These are phyloP conservation scores for Lachnellula arida DNA, from an alignment of 2,329 filamentous ascomycete genomes.

Conservation along the genomic window DNA sequence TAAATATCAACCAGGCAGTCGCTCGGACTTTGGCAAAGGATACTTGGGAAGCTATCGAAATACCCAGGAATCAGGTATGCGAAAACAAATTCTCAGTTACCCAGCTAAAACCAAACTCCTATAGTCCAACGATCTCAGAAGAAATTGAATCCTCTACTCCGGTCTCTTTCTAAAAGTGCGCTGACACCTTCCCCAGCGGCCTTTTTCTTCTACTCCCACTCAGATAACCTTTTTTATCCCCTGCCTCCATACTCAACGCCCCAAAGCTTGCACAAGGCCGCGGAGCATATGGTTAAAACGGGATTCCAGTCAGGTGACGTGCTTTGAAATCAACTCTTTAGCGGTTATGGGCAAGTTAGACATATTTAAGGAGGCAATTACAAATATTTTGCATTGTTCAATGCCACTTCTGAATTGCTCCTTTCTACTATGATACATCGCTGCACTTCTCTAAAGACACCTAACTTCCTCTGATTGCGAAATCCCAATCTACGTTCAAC, in stretches of 20 bases:
- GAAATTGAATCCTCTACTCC: too few relatives aligned
- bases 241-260: too few relatives aligned
- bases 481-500: background rate
- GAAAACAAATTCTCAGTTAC: too few relatives aligned
- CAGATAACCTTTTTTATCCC: too few relatives aligned
- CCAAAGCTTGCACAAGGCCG: too few relatives aligned
- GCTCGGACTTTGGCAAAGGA: constrained; percentile 31
- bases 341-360: background rate
- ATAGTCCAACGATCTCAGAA: too few relatives aligned
- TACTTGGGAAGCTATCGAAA: too few relatives aligned
- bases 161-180: too few relatives aligned
- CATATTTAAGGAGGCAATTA: background rate
- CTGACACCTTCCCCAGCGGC: too few relatives aligned
- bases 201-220: too few relatives aligned
- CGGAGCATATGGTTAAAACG: background rate
- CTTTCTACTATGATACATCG: background rate
- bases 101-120: too few relatives aligned
- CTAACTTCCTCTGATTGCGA: background rate
- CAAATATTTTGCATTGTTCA: background rate
- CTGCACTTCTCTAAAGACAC: background rate
- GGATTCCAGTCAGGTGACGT: background rate
- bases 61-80: too few relatives aligned
- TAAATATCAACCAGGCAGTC: constrained; percentile 35
- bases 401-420: background rate
- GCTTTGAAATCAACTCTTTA: background rate